Evolutionary conservation across 2,329 filamentous ascomycete genomes (phyloP).

Genomic region (Sordariomycetes sp.): DNA sequence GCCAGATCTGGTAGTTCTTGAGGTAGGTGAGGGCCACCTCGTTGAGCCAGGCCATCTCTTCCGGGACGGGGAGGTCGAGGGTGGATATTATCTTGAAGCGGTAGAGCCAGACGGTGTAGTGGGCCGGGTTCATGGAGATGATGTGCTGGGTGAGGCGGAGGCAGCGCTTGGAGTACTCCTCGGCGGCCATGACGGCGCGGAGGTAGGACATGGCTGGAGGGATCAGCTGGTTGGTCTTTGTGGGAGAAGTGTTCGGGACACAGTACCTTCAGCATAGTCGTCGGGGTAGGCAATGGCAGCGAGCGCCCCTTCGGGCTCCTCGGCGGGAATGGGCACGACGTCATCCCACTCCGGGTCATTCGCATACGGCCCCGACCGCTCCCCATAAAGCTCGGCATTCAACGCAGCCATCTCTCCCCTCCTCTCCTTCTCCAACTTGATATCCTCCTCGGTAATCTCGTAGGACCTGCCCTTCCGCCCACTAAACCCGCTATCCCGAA

Average conservation of each 20-base stretch:
- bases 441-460: slow-evolving; percentile 22
- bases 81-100: slow-evolving; percentile 66
- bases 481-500: slow-evolving; percentile 11
- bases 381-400: slow-evolving; percentile 37
- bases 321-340: slow-evolving; percentile 67
- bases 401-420: slow-evolving; percentile 37
- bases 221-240: not conserved
- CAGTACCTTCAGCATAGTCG: slow-evolving; percentile 66
- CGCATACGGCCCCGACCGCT: slow-evolving; percentile 37
- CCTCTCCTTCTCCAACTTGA: slow-evolving; percentile 30
- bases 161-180: slow-evolving; percentile 70
- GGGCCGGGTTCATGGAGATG: slow-evolving; percentile 85
- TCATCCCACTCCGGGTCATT: slow-evolving; percentile 72
- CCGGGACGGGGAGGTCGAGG: slow-evolving; percentile 47
- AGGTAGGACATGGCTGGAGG: slow-evolving; percentile 71
- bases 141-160: slow-evolving; percentile 77
- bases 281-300: slow-evolving; percentile 87
- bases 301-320: slow-evolving; percentile 72
- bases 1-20: slow-evolving; percentile 99
- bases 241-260: not conserved
- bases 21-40: slow-evolving; percentile 67
- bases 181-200: slow-evolving; percentile 78
- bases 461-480: not conserved
- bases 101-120: slow-evolving; percentile 98
- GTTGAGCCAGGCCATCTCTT: slow-evolving; percentile 81